Evolutionary conservation across 306 rosid genomes (phyloP), one percentile per base, ranked within the genome.

Genomic region (Pterocarpus santalinus): DNA sequence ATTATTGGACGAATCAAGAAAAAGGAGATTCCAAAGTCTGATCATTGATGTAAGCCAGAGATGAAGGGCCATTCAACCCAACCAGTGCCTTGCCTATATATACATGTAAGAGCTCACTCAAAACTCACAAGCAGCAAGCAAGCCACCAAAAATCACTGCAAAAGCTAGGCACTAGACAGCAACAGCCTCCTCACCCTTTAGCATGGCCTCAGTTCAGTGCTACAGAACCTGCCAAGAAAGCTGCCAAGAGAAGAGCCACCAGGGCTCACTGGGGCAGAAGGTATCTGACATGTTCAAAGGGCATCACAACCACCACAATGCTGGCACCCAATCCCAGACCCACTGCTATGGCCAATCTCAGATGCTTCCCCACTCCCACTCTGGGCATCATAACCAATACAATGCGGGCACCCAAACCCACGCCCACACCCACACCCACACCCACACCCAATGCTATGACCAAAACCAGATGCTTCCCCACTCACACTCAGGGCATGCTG

Each of bases 121-220:
- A 58, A 47, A 35, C 49, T 62, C 35, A 4, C 22, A 56, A 33
- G 10, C 79, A 70, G 4, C 38, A 30, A 15, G 28, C 52, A 46
- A 49, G n/a, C 1, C 28, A n/a, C 35, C 28, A 14, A 17, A 4
- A 10, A 55, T 8, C 33, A 64, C 35, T 61, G 34, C n/a, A 53
- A 12, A 5, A 3, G 17, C 36, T 5, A 44, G 2, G 30, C 55
- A 51, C 60, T 39, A 28, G 3, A 35, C 33, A 63, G 8, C 16
- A 44, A 6, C 30, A 51, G 7, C 67, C 4, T 22, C 2, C 28
- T 22, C 3, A 44, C 12, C 7, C 3, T 7, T 4, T 32, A 22
- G 39, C 44, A 83, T 83, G 84, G 83, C 85, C 79, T 72, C 81
- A 1, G 39, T 30, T 57, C 90, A 83, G 39, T 67, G 87, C 82